These are phyloP conservation scores for Caloboletus inedulis DNA, from an alignment of 1,284 basidiomycete species.

Conservation along the genomic window DNA sequence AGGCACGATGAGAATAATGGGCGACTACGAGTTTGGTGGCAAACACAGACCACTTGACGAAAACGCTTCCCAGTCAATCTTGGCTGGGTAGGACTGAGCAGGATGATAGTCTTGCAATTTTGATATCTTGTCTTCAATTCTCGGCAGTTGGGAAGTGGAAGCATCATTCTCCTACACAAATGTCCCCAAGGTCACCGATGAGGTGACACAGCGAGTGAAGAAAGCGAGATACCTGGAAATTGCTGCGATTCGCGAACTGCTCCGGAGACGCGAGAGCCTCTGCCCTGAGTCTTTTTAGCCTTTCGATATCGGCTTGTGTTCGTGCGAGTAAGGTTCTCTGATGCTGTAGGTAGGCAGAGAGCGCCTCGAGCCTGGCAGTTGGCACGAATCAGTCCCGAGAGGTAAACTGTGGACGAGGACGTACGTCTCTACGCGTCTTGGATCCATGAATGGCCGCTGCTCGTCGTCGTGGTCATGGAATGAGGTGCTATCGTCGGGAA, in stretches of 20 bases:
- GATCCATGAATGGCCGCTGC: constrained; percentile 43
- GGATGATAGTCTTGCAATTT: constrained; percentile 41
- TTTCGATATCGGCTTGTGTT: constrained; percentile 58
- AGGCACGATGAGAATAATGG: constrained; percentile 7
- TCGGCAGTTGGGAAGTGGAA: constrained; percentile 4
- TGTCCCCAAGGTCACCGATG: not conserved
- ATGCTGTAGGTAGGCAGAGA: constrained; percentile 58
- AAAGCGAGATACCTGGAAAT: constrained; percentile 33
- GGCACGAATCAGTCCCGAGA: constrained; percentile 7
- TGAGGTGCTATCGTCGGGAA: constrained; percentile 1
- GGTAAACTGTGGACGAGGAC: constrained; percentile 15
- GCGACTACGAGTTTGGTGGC: not conserved
- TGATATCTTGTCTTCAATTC: constrained; percentile 16
- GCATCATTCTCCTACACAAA: constrained; percentile 10
- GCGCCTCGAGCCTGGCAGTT: constrained; percentile 55
- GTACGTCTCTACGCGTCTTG: constrained; percentile 57
- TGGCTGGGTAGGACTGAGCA: constrained; percentile 22
- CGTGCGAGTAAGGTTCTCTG: constrained; percentile 56
- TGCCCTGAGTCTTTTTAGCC: constrained; percentile 44
- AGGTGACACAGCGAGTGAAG: not conserved
- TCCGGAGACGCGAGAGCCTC: constrained; percentile 36
- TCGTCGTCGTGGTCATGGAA: constrained; percentile 36
- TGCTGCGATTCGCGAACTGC: constrained; percentile 30
- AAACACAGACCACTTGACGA: constrained; percentile 29
- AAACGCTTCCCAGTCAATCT: constrained; percentile 34